These are phyloP conservation scores for Colletotrichum sp. DNA, from an alignment of 2,329 filamentous ascomycete species.

Conservation along the genomic window DNA sequence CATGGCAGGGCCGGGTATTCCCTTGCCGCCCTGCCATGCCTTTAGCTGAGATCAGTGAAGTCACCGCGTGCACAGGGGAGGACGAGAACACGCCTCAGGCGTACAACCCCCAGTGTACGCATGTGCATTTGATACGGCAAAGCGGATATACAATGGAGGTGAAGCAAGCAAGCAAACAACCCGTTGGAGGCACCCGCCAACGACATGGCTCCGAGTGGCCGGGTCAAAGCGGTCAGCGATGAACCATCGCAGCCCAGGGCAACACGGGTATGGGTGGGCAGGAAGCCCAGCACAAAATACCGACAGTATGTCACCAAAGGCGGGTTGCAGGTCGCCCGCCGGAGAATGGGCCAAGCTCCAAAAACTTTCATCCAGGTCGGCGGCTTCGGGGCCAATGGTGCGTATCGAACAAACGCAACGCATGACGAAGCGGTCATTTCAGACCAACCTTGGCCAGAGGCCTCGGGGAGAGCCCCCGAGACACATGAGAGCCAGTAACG, in stretches of 20 bases:
- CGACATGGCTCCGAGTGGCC: not conserved
- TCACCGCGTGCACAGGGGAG: not conserved
- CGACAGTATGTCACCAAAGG: not conserved
- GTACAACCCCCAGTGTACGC: not conserved
- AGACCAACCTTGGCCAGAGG: not conserved
- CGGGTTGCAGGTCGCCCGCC: not conserved
- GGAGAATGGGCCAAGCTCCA: not conserved
- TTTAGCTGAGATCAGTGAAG: not conserved
- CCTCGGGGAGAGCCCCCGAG: not conserved
- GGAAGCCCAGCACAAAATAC: not conserved
- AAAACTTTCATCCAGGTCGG: not conserved
- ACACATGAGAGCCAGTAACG: not conserved
- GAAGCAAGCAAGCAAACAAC: not conserved
- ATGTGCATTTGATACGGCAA: not conserved
- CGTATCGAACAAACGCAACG: not conserved
- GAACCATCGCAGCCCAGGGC: not conserved
- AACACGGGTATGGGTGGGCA: not conserved
- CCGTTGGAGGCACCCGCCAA: not conserved
- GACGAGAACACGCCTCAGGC: not conserved
- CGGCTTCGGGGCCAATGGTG: slow-evolving; percentile 11
- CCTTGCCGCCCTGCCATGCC: not conserved
- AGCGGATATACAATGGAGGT: not conserved
- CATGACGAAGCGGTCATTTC: not conserved
- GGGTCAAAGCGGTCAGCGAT: not conserved
- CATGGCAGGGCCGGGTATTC: slow-evolving; percentile 8